Percentiles rank a stretch among this genome's conserved stretches.
Conservation (phyloP, 352 stramenopile genomes). For the Hyaloperonospora arabidopsidis region DNA sequence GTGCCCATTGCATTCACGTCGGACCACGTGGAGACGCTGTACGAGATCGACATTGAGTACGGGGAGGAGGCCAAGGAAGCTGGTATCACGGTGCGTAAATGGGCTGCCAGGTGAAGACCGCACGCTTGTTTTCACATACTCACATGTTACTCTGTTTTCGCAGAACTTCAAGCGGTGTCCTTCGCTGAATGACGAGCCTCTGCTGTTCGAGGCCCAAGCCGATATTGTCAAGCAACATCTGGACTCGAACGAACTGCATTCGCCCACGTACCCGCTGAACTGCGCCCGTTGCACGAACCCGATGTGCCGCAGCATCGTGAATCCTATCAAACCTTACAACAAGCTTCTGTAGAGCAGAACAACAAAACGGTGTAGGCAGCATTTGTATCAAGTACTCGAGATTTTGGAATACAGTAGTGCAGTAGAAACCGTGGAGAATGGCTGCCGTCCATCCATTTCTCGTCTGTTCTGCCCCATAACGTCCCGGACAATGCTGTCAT, state of each 20-base stretch:
- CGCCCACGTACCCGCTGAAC: slow-evolving; percentile 77
- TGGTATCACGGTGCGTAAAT: slow-evolving; percentile 78
- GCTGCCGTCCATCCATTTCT: slow-evolving; percentile 10
- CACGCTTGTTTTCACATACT: not conserved
- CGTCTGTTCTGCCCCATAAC: not conserved
- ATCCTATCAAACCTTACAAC: slow-evolving; percentile 75
- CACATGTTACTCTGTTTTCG: slow-evolving; percentile 1
- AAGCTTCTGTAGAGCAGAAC: slow-evolving; percentile 30
- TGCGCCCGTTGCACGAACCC: slow-evolving; percentile 77
- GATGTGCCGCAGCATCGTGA: slow-evolving; percentile 77
- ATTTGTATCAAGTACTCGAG: not conserved
- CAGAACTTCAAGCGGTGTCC: slow-evolving; percentile 91
- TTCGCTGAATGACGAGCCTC: slow-evolving; percentile 92
- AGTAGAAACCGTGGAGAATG: slow-evolving; percentile 14
- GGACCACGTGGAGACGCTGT: slow-evolving; percentile 99
- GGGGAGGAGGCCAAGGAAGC: slow-evolving; percentile 91
- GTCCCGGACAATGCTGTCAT: slow-evolving; percentile 49
- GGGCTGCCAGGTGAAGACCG: not conserved
- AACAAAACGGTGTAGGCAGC: slow-evolving; percentile 1
- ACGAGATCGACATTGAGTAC: slow-evolving; percentile 99
- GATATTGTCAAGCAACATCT: slow-evolving; percentile 94
- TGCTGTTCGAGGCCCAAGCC: slow-evolving; percentile 95
- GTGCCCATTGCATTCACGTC: slow-evolving; percentile 98
- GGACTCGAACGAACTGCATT: slow-evolving; percentile 63
- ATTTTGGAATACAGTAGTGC: slow-evolving; percentile 10